Percentiles rank a stretch among this genome's conserved stretches.
These are phyloP conservation scores for Vicia villosa DNA, from an alignment of 306 rosid genomes.

Conservation along the genomic window DNA sequence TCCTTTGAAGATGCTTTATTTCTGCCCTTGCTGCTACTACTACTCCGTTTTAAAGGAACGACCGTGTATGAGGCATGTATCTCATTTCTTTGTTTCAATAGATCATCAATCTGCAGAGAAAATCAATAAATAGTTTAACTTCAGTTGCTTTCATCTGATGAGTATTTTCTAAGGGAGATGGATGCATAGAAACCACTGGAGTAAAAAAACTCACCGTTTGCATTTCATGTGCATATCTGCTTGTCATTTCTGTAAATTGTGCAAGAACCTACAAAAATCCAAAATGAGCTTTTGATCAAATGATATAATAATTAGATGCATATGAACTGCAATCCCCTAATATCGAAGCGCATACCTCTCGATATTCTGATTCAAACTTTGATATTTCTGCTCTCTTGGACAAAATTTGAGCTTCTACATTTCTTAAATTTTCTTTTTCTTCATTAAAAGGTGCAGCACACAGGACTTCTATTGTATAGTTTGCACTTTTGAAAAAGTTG, in stretches of 20 bases:
- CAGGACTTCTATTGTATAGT: conserved; percentile 84
- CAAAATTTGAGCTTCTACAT: conserved; percentile 78
- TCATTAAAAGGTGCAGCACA: conserved; percentile 71
- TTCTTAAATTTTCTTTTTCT: conserved; percentile 79
- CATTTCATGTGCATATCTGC: conserved; percentile 91
- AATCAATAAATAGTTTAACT: conserved; percentile 19
- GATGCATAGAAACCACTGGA: neutral
- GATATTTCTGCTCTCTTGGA: conserved; percentile 89
- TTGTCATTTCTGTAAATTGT: conserved; percentile 95
- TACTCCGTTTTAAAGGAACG: conserved; percentile 74
- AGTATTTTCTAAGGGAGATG: neutral
- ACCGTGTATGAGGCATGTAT: conserved; percentile 81
- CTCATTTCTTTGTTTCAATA: conserved; percentile 87
- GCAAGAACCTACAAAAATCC: conserved; percentile 69
- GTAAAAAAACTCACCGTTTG: conserved; percentile 66
- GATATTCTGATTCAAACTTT: conserved; percentile 93
- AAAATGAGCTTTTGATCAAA: conserved; percentile 29
- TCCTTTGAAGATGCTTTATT: conserved; percentile 69
- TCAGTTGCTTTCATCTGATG: conserved; percentile 17
- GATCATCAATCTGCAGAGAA: conserved; percentile 75
- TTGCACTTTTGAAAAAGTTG: conserved; percentile 95
- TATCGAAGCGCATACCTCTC: conserved; percentile 63
- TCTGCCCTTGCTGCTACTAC: conserved; percentile 76
- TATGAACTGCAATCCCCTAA: conserved; percentile 29
- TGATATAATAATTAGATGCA: conserved; percentile 23